phyloP scores from a whole-genome alignment of 805 yeast species.

The Metschnikowia henanensis region DNA sequence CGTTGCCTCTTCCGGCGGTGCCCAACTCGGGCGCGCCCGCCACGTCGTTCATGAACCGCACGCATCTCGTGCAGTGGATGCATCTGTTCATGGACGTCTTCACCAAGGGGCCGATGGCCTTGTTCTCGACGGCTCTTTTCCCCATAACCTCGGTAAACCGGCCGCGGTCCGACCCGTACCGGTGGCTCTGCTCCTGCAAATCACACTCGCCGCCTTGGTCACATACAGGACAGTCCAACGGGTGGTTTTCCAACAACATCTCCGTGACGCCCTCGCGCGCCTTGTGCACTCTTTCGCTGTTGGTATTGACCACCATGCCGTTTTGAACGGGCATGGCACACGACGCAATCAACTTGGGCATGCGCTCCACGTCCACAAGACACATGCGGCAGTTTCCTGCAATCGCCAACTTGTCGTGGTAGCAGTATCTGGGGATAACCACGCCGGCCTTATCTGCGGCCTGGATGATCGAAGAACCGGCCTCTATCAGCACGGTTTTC shows the following conservation, averaged over 20 bases:
- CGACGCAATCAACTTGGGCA: slow-evolving; percentile 87
- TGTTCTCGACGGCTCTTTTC: slow-evolving; percentile 88
- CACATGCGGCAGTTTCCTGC: slow-evolving; percentile 97
- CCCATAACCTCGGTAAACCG: slow-evolving; percentile 80
- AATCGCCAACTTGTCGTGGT: slow-evolving; percentile 85
- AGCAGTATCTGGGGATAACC: slow-evolving; percentile 84
- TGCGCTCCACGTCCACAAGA: slow-evolving; percentile 83
- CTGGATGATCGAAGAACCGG: slow-evolving; percentile 85
- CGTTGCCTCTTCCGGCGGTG: slow-evolving; percentile 87
- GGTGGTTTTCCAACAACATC: slow-evolving; percentile 85
- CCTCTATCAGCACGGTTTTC: slow-evolving; percentile 71
- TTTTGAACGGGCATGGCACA: slow-evolving; percentile 91
- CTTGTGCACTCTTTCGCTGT: slow-evolving; percentile 72
- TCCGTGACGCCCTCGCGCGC: slow-evolving; percentile 92
- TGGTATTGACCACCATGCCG: slow-evolving; percentile 85
- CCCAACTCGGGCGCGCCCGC: slow-evolving; percentile 95
- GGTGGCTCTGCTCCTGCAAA: slow-evolving; percentile 80
- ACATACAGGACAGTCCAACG: slow-evolving; percentile 89
- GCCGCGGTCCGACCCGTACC: slow-evolving; percentile 86
- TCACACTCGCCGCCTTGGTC: slow-evolving; percentile 97
- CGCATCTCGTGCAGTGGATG: slow-evolving; percentile 91
- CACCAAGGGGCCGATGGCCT: slow-evolving; percentile 85
- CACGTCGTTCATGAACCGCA: slow-evolving; percentile 83
- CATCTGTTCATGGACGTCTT: slow-evolving; percentile 92
- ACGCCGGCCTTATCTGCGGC: slow-evolving; percentile 93